Evolutionary conservation across 805 yeast genomes (phyloP), one percentile per base, ranked within the genome.

Genomic region (Wickerhamomyces hampshirensis): DNA sequence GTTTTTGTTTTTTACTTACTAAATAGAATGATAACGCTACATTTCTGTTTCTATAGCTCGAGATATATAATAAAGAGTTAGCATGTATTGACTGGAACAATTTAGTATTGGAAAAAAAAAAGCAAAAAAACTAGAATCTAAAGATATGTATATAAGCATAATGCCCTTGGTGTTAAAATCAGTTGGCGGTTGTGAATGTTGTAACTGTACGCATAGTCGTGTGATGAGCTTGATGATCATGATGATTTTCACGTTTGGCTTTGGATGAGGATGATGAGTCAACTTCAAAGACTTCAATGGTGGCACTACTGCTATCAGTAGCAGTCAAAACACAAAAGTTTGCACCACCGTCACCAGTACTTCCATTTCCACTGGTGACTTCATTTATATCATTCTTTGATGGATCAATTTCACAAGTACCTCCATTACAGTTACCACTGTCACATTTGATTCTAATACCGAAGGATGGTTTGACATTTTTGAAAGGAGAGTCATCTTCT

Each of bases 271-370:
- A 8, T 15, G 23, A 18, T 11, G 35, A 18, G n/a, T 35, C 37
- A 18, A 31, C 36, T 14, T 51, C 68, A 49, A 86, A 87, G 4
- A 86, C 80, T 59, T 84, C 94, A 52, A 86, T 76, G 37, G 66
- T 71, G 26, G 91, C 95, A 37, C 66, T 68, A 26, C 84, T 67
- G 36, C 73, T 70, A 48, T 75, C 70, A 30, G 63, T 60, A 24
- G 86, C 95, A 30, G 95, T 85, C 33, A 85, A 82, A 35, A 86
- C 83, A 70, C 96, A 87, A 73, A 73, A 86, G n/a, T 73, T 69
- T 28, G 82, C 94, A 46, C 80, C 85, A 34, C 80, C 80, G 37
- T 78, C 76, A 42, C 78, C 77, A 31, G 59, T 51, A 21, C 70
- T 47, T 26, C 67, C 57, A 5, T 62, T 50, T 4, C 63, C 50